These are phyloP conservation scores for Globisporangium mamillatum DNA, from an alignment of 352 stramenopile genomes.

Conservation along the genomic window DNA sequence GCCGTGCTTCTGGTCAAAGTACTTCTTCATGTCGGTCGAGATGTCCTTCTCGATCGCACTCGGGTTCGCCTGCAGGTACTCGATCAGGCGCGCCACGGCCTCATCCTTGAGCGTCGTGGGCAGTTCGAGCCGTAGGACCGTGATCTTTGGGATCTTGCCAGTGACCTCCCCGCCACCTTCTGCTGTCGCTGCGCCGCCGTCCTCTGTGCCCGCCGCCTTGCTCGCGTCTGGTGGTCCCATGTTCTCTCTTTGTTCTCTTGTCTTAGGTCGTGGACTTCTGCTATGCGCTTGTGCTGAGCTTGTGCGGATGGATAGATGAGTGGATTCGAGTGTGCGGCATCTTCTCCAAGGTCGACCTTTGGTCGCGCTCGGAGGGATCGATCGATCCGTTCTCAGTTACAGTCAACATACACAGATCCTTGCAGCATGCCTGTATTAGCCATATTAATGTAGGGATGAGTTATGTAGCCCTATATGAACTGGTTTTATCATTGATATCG, in stretches of 20 bases:
- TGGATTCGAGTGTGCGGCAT: no score
- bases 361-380: no score
- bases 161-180: constrained; percentile 17
- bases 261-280: background rate
- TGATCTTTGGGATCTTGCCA: constrained; percentile 53
- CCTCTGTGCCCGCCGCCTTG: constrained; percentile 22
- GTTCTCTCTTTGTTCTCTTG: background rate
- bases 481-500: no score
- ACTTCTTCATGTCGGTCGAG: constrained; percentile 98
- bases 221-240: constrained; percentile 54
- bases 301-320: background rate
- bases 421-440: no score
- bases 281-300: background rate
- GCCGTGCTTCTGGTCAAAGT: constrained; percentile 97
- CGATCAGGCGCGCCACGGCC: constrained; percentile 42
- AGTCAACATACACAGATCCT: no score
- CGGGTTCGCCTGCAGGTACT: constrained; percentile 34
- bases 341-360: no score
- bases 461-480: no score
- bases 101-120: constrained; percentile 72
- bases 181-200: constrained; percentile 14
- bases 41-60: constrained; percentile 79
- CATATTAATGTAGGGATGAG: no score
- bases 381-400: no score
- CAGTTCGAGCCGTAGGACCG: constrained; percentile 62